A percentile compares a stretch with the other conserved stretches of the same genome.
Evolutionary conservation across 148 eudicot species (phyloP).

Genomic region (Vaccinium vitisidaea): DNA sequence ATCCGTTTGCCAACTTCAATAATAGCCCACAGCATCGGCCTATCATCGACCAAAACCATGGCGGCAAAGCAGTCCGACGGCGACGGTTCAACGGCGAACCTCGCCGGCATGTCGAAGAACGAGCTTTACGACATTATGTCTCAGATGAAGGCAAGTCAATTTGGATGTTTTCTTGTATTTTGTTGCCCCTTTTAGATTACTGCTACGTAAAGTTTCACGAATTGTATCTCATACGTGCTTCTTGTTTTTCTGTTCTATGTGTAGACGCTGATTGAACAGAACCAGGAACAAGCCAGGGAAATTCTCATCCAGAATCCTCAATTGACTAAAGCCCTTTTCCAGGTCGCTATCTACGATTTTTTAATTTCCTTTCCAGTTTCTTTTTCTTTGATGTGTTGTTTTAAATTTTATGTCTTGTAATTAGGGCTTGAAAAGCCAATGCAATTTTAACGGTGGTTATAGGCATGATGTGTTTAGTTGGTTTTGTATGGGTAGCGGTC

Average conservation of each 20-base stretch:
- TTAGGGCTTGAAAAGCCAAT: background rate
- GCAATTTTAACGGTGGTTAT: background rate
- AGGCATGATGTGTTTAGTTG: background rate
- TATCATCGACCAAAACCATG: slow-evolving; percentile 27
- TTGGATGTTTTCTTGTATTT: background rate
- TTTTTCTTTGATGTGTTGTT: background rate
- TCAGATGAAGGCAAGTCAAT: slow-evolving; percentile 73
- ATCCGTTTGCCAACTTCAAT: background rate
- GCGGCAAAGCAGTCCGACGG: slow-evolving; percentile 62
- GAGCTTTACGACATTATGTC: slow-evolving; percentile 91
- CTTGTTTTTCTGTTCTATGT: slow-evolving; percentile 16
- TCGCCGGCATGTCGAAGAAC: slow-evolving; percentile 78
- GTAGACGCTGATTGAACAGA: slow-evolving; percentile 79
- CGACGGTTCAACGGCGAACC: slow-evolving; percentile 59
- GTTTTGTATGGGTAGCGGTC: background rate
- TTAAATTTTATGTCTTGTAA: background rate
- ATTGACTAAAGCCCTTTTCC: slow-evolving; percentile 81
- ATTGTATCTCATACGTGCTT: background rate
- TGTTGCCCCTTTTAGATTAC: background rate
- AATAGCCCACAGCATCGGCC: background rate
- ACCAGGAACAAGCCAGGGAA: slow-evolving; percentile 85
- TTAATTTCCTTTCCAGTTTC: slow-evolving; percentile 13
- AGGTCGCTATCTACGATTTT: slow-evolving; percentile 42
- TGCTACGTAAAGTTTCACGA: background rate
- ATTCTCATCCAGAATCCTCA: slow-evolving; percentile 81